Percentiles rank a stretch among this genome's conserved stretches.
These are phyloP conservation scores for Oryza glumipatula DNA, from an alignment of 176 grass and related monocot genomes.

Conservation along the genomic window DNA sequence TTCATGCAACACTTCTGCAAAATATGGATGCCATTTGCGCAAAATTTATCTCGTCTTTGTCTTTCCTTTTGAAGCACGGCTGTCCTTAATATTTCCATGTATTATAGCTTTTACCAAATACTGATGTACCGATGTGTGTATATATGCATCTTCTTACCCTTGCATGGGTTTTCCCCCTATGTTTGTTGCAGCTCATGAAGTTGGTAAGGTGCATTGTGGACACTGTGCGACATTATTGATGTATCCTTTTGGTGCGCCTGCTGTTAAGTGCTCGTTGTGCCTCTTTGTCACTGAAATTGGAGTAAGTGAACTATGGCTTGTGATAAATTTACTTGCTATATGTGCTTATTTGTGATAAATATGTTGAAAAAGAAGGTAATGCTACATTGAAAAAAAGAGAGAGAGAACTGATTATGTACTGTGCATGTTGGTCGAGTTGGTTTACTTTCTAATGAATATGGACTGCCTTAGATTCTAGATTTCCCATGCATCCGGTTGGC, in stretches of 20 bases:
- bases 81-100: slow-evolving; percentile 26
- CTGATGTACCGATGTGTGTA: neutral
- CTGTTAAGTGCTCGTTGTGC: slow-evolving; percentile 80
- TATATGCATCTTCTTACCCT: slow-evolving; percentile 6
- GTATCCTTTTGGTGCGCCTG: slow-evolving; percentile 80
- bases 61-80: slow-evolving; percentile 18
- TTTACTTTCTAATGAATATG: neutral
- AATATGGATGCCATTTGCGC: slow-evolving; percentile 20
- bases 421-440: slow-evolving; percentile 10
- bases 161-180: slow-evolving; percentile 30
- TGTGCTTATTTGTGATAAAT: slow-evolving; percentile 19
- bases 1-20: neutral
- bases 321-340: slow-evolving; percentile 23
- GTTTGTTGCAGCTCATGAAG: slow-evolving; percentile 66
- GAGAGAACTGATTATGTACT: neutral
- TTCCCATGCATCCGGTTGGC: neutral
- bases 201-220: slow-evolving; percentile 74
- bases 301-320: slow-evolving; percentile 57
- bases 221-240: slow-evolving; percentile 74
- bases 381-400: slow-evolving; percentile 2
- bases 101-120: slow-evolving; percentile 24
- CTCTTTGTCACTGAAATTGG: slow-evolving; percentile 72
- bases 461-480: neutral
- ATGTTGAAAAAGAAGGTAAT: slow-evolving; percentile 12
- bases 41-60: slow-evolving; percentile 17